Conservation (phyloP, 768 basidiomycete genomes). For the Tylopilus sp. region DNA sequence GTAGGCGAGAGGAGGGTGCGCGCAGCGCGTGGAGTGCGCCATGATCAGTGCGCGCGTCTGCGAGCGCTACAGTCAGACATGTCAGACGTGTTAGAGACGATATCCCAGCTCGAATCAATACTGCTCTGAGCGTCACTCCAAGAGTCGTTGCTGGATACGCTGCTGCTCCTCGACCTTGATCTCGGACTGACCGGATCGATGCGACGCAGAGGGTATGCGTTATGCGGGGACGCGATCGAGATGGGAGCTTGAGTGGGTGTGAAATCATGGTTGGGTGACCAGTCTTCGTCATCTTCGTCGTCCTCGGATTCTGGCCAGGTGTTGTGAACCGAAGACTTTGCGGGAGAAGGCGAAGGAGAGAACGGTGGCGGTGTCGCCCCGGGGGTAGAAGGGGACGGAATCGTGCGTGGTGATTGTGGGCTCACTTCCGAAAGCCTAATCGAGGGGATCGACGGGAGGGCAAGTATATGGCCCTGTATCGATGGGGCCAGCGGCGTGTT, state of each 20-base stretch:
- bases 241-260: background rate
- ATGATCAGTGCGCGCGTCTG: background rate
- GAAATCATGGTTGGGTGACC: background rate
- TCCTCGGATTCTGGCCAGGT: conserved; percentile 12
- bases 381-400: conserved; percentile 16
- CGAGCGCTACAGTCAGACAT: background rate
- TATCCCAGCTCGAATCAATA: conserved; percentile 22
- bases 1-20: too few relatives aligned
- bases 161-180: conserved; percentile 10
- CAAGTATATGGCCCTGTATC: conserved; percentile 3
- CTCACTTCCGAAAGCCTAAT: conserved; percentile 15
- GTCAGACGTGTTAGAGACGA: conserved; percentile 19
- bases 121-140: conserved; percentile 30
- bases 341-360: conserved; percentile 17
- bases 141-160: conserved; percentile 14
- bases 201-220: background rate
- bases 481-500: conserved; percentile 3
- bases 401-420: conserved; percentile 25
- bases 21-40: background rate
- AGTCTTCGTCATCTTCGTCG: conserved; percentile 6
- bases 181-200: background rate
- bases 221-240: background rate
- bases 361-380: conserved; percentile 15
- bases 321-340: conserved; percentile 5
- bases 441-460: conserved; percentile 31